phyloP scores from a whole-genome alignment of 306 rosid genomes.

The Cicer pinnatifidum region DNA sequence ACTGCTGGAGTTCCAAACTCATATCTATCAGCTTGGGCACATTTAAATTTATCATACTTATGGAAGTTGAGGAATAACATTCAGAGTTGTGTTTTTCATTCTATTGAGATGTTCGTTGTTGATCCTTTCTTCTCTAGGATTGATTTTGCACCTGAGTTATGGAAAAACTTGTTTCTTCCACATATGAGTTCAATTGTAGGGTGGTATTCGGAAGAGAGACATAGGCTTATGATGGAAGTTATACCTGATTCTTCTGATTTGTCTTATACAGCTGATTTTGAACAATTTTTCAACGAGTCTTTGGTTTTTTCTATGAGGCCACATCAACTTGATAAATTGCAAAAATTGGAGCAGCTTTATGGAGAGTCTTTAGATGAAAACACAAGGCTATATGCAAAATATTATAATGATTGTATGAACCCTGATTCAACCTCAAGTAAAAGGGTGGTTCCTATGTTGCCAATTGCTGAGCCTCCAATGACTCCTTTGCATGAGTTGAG shows the following conservation, averaged over 20 bases:
- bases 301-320: slow-evolving; percentile 73
- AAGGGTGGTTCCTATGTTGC: slow-evolving; percentile 80
- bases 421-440: slow-evolving; percentile 62
- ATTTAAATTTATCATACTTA: slow-evolving; percentile 74
- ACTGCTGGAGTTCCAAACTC: slow-evolving; percentile 95
- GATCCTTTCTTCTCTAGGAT: slow-evolving; percentile 86
- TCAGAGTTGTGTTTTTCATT: slow-evolving; percentile 62
- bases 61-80: slow-evolving; percentile 73
- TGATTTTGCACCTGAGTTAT: slow-evolving; percentile 90
- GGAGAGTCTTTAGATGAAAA: slow-evolving; percentile 83
- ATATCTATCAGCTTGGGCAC: slow-evolving; percentile 95
- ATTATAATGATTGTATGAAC: slow-evolving; percentile 75
- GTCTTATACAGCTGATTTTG: slow-evolving; percentile 80
- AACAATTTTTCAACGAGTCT: slow-evolving; percentile 78
- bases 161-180: slow-evolving; percentile 81
- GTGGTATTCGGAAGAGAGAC: slow-evolving; percentile 92
- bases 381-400: slow-evolving; percentile 76
- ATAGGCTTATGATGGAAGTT: slow-evolving; percentile 78
- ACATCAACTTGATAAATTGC: slow-evolving; percentile 71
- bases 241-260: slow-evolving; percentile 76
- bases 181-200: slow-evolving; percentile 89
- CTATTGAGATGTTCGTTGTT: slow-evolving; percentile 79
- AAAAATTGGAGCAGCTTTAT: slow-evolving; percentile 78
- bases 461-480: slow-evolving; percentile 97
- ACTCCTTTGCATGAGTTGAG: slow-evolving; percentile 93